Conservation (phyloP, 768 basidiomycete genomes). For the Xerocomellus chrysenteron region DNA sequence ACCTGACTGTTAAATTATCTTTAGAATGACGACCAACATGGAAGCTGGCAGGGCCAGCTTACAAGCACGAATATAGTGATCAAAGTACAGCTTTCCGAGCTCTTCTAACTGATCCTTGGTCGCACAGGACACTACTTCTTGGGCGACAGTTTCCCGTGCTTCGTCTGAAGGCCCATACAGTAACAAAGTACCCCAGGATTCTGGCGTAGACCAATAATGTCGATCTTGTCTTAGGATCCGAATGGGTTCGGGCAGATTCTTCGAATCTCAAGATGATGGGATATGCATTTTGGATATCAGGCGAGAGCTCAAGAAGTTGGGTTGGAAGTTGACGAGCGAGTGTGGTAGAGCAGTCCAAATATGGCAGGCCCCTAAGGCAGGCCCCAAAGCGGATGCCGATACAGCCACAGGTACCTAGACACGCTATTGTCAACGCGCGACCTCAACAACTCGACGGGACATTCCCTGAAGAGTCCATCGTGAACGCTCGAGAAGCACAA, state of each 20-base stretch:
- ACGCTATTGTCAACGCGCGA: too few species aligned
- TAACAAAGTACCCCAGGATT: background rate
- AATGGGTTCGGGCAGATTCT: background rate
- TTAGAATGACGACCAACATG: background rate
- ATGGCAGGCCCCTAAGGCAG: too few species aligned
- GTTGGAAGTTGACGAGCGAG: background rate
- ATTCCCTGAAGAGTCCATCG: too few species aligned
- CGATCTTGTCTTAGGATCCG: background rate
- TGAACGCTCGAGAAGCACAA: too few species aligned
- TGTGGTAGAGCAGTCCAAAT: too few species aligned
- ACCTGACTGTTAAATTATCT: background rate
- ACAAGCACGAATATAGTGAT: background rate
- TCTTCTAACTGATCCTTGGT: background rate
- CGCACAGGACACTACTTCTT: background rate
- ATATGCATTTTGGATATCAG: background rate
- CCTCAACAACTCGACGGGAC: too few species aligned
- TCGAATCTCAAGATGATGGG: background rate
- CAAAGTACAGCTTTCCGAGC: background rate
- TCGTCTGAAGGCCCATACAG: background rate
- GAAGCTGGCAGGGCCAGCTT: background rate
- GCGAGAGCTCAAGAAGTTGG: background rate
- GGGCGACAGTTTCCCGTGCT: background rate
- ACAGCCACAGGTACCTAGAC: too few species aligned
- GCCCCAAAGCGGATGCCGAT: too few species aligned
- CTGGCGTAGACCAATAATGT: background rate